Evolutionary conservation across 805 yeast species (phyloP), one percentile per base, ranked within the genome.

Genomic region (Metschnikowia peoriensis): DNA sequence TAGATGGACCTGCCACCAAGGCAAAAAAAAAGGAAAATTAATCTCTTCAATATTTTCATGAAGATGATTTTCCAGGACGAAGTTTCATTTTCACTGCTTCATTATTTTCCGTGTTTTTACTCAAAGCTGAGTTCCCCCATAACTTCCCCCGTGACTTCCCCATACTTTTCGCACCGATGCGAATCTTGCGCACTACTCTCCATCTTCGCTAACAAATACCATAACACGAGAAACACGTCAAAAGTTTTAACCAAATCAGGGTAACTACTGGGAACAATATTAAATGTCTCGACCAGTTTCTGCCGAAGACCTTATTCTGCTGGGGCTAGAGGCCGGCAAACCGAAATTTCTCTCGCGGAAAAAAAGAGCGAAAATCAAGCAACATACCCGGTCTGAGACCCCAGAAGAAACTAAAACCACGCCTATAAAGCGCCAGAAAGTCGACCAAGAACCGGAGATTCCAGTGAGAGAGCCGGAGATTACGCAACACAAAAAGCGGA

Each of bases 221-320:
- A 38, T 12, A 38, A 38, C 10, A n/a, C 8, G 15, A 16, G n/a
- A 38, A 38, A 16, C 11, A 40, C 16, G 6, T 12, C n/a, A 40
- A 10, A 9, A 22, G 5, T 17, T 2, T 40, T 27, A 9, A 40
- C 2, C 12, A n/a, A 12, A 42, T 15, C 22, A 27, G 28, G 5
- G 14, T 22, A 15, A 11, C 4, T 22, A 10, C 4, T 22, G 3
- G 4, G 2, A 22, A 40, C 12, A 15, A 22, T 40, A 3, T 9
- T 12, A 28, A 14, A 32, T 59, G 62, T 56, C 61, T 15, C 53
- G 62, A 7, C 62, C 62, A 1, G 49, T 50, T 7, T 47, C 62
- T 4, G 49, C 53, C 10, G 60, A 58, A 28, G 61, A 59, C n/a
- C 51, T 59, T 27, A 49, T 59, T n/a, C 41, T 29, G 40, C 51